phyloP scores from a whole-genome alignment of 371 early-diverging fungal genomes.

The Mortierella sp. region DNA sequence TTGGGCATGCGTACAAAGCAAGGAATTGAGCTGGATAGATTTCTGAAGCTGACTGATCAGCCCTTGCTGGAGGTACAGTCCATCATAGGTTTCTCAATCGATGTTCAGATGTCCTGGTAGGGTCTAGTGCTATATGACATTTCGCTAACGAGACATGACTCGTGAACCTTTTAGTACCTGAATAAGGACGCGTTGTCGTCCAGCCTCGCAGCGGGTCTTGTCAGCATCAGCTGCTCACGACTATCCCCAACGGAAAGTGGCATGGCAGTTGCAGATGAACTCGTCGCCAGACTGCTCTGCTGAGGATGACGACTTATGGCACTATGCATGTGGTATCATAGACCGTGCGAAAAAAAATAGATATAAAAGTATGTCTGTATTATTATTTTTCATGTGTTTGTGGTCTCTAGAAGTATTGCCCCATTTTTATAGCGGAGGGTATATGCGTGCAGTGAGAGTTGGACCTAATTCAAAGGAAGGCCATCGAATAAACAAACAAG shows the following conservation, averaged over 20 bases:
- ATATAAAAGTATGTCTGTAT: no score
- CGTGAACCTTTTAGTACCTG: constrained; percentile 17
- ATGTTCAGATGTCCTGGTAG: no score
- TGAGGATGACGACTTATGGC: background rate
- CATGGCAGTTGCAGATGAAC: constrained; percentile 57
- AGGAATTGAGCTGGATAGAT: constrained; percentile 62
- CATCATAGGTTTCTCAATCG: no score
- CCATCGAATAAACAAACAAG: no score
- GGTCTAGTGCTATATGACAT: background rate
- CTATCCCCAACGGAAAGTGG: constrained; percentile 56
- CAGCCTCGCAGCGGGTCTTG: constrained; percentile 34
- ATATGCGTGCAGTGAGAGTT: no score
- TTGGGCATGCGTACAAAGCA: constrained; percentile 77
- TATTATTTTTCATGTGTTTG: no score
- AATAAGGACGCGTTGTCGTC: constrained; percentile 18
- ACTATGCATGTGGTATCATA: no score
- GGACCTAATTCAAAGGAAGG: no score
- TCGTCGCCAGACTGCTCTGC: constrained; percentile 40
- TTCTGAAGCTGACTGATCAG: constrained; percentile 23
- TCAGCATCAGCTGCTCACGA: constrained; percentile 8
- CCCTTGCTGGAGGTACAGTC: constrained; percentile 23
- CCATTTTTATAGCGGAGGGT: no score
- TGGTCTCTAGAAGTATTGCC: no score
- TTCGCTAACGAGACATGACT: background rate
- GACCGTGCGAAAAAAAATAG: no score